phyloP scores from a whole-genome alignment of 768 basidiomycete species.

The Lenzites betulinus region DNA sequence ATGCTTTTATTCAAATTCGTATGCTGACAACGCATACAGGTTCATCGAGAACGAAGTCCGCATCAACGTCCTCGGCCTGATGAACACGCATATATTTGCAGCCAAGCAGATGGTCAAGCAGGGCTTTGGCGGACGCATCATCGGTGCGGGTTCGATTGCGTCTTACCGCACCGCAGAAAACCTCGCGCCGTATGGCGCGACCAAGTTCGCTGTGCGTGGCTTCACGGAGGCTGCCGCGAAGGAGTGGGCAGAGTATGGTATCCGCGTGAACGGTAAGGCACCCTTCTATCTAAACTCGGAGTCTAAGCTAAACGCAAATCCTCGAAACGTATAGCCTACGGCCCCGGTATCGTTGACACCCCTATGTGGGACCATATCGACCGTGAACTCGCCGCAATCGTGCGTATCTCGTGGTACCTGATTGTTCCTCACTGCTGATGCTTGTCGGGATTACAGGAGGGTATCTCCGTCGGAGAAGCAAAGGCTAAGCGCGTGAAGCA shows the following conservation, averaged over 20 bases:
- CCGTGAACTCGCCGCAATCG: constrained; percentile 31
- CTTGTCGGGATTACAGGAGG: constrained; percentile 22
- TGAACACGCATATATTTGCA: constrained; percentile 37
- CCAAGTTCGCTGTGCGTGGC: constrained; percentile 38
- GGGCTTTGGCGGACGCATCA: constrained; percentile 33
- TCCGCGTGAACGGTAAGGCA: constrained; percentile 35
- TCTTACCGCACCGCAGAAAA: constrained; percentile 36
- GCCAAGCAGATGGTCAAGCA: constrained; percentile 40
- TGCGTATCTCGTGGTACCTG: constrained; percentile 11
- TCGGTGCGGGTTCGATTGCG: constrained; percentile 35
- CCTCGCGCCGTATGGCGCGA: constrained; percentile 35
- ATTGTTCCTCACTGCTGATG: neutral
- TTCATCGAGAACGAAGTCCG: constrained; percentile 33
- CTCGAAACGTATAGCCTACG: constrained; percentile 27
- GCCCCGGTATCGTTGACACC: constrained; percentile 35
- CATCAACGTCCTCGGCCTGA: constrained; percentile 32
- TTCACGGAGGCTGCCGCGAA: constrained; percentile 37
- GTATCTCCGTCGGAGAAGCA: constrained; percentile 31
- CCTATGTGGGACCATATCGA: constrained; percentile 39
- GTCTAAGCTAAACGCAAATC: neutral
- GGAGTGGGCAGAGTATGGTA: constrained; percentile 36
- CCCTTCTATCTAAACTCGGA: neutral
- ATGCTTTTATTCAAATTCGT: neutral
- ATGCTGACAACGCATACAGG: constrained; percentile 2
- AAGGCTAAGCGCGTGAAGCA: constrained; percentile 32